Evolutionary conservation across 306 rosid genomes (phyloP).

Genomic region (Corylus avellana): DNA sequence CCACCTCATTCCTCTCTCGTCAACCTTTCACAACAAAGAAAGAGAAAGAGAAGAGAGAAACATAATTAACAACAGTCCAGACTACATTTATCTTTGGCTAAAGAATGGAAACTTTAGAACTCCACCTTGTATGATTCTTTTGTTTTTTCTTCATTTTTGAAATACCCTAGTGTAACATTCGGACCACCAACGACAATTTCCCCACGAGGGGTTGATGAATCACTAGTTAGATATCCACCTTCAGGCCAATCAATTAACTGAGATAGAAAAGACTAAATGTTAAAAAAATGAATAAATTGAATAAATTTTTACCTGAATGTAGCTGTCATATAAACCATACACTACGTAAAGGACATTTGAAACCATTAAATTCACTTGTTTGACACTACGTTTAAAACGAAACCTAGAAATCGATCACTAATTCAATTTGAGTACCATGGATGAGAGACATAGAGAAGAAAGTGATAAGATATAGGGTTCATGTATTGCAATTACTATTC

Average conservation of each 20-base stretch:
- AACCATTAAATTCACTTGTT: not conserved
- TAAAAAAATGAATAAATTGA: conserved; percentile 14
- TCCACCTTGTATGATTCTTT: conserved; percentile 85
- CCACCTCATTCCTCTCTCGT: conserved; percentile 89
- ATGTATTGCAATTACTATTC: not conserved
- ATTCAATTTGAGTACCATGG: not conserved
- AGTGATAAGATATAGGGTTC: not conserved
- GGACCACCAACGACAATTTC: conserved; percentile 96
- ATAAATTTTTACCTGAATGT: not conserved
- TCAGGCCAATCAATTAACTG: conserved; percentile 92
- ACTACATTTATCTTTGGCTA: not conserved
- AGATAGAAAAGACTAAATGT: conserved; percentile 31
- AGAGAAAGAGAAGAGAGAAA: not conserved
- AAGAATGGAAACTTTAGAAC: conserved; percentile 12
- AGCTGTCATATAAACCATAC: not conserved
- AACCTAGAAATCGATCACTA: too few species aligned
- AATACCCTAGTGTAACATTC: conserved; percentile 88
- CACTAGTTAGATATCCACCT: conserved; percentile 76
- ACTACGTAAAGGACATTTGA: conserved; percentile 9
- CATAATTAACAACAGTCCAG: conserved; percentile 15
- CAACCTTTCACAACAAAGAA: conserved; percentile 56
- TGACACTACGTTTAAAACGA: not conserved
- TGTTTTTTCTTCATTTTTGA: conserved; percentile 91
- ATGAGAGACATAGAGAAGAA: not conserved
- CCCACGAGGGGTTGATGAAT: conserved; percentile 87